Conservation (phyloP, 306 rosid genomes). For the Mucuna pruriens region DNA sequence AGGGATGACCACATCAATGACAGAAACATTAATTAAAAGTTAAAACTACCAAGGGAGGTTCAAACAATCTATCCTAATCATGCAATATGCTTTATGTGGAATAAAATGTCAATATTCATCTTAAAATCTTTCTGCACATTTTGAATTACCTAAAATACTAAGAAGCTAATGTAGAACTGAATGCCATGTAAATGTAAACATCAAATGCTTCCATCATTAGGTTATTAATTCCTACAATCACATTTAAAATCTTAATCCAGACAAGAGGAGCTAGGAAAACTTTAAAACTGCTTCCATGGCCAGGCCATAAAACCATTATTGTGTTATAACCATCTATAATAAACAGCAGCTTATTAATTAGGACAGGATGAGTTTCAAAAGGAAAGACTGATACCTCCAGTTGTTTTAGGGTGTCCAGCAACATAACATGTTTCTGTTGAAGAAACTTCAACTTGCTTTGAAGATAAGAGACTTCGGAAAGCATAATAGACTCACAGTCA, state of each 20-base stretch:
- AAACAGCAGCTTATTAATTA: conserved; percentile 16
- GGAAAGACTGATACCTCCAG: conserved; percentile 71
- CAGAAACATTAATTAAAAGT: neutral
- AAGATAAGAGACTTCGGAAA: conserved; percentile 83
- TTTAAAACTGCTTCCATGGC: neutral
- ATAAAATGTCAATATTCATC: conserved; percentile 1
- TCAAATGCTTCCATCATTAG: conserved; percentile 29
- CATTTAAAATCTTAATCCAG: conserved; percentile 17
- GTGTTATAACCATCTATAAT: conserved; percentile 17
- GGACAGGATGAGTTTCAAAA: conserved; percentile 20
- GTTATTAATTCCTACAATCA: neutral
- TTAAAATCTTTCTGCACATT: neutral
- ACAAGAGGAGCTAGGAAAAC: conserved; percentile 22
- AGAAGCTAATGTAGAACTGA: conserved; percentile 23
- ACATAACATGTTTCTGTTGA: conserved; percentile 74
- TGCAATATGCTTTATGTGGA: conserved; percentile 20
- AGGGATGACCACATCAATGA: conserved; percentile 10
- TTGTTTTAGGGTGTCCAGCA: conserved; percentile 84
- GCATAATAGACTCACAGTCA: conserved; percentile 93
- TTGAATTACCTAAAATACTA: conserved; percentile 18
- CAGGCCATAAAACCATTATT: conserved; percentile 12
- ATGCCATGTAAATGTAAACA: conserved; percentile 5
- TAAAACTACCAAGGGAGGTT: neutral
- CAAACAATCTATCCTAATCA: conserved; percentile 7
- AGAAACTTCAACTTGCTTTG: conserved; percentile 78